Evolutionary conservation across 495 filamentous ascomycete genomes (phyloP).

Genomic region (Patellaria atrata): DNA sequence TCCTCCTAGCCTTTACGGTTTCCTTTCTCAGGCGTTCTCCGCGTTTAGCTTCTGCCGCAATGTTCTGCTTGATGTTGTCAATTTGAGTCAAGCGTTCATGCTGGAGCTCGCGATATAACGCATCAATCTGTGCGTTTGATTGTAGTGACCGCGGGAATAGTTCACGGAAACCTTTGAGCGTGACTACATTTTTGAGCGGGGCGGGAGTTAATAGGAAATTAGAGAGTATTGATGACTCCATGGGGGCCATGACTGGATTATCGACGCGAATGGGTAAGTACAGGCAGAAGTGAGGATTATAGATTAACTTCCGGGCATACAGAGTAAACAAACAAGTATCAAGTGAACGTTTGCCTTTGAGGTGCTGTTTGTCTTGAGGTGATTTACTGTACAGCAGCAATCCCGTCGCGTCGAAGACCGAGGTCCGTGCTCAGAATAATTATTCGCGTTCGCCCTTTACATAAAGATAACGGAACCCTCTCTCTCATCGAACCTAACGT

Average conservation of each 20-base stretch:
- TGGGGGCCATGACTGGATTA: slow-evolving; percentile 59
- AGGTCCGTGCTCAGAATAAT: too few relatives aligned
- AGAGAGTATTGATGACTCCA: slow-evolving; percentile 55
- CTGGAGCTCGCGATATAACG: slow-evolving; percentile 69
- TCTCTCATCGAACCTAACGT: too few relatives aligned
- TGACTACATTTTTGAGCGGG: slow-evolving; percentile 54
- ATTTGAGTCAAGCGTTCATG: slow-evolving; percentile 52
- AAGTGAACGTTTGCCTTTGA: too few relatives aligned
- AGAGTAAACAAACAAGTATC: too few relatives aligned
- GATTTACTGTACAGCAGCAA: too few relatives aligned
- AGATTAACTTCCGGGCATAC: too few relatives aligned
- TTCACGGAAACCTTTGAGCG: slow-evolving; percentile 57
- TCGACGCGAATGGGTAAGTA: too few relatives aligned
- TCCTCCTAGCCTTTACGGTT: slow-evolving; percentile 39
- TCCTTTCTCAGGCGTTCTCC: slow-evolving; percentile 49
- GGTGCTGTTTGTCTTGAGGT: too few relatives aligned
- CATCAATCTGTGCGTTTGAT: slow-evolving; percentile 53
- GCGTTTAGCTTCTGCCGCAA: slow-evolving; percentile 48
- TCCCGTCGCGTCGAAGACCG: too few relatives aligned
- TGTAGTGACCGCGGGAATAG: slow-evolving; percentile 60
- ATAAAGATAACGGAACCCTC: too few relatives aligned
- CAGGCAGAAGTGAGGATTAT: too few relatives aligned
- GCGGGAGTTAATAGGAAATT: slow-evolving; percentile 68
- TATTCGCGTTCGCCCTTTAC: too few relatives aligned
- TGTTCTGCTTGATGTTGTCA: slow-evolving; percentile 51